phyloP scores from a whole-genome alignment of 2,329 filamentous ascomycete species.

The Neophaeococcomyces aloes region DNA sequence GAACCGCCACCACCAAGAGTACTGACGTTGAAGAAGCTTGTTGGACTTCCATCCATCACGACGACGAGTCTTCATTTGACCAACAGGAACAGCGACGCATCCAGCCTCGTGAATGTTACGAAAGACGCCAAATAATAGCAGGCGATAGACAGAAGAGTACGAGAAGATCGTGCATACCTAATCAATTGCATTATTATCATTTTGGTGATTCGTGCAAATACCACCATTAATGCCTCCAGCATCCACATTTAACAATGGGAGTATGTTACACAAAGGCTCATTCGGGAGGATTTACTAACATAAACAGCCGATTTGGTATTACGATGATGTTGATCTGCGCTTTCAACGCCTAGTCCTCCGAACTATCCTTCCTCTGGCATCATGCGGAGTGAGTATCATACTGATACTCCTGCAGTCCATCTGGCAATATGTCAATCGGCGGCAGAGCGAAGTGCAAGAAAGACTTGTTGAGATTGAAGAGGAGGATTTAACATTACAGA shows the following conservation, averaged over 20 bases:
- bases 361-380: constrained; percentile 64
- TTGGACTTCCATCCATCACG: too few relatives aligned
- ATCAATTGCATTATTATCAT: neutral
- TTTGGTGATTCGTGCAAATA: neutral
- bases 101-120: too few relatives aligned
- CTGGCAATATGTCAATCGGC: constrained; percentile 1
- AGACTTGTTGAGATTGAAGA: constrained; percentile 42
- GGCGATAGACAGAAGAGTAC: neutral
- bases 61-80: too few relatives aligned
- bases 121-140: neutral
- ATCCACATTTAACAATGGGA: constrained; percentile 33
- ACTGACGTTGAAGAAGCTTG: too few relatives aligned
- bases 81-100: too few relatives aligned
- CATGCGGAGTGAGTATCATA: constrained; percentile 59
- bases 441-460: constrained; percentile 19
- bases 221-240: constrained; percentile 3
- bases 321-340: constrained; percentile 4
- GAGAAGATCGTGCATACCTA: neutral
- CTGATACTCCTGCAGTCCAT: constrained; percentile 37
- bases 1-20: too few relatives aligned
- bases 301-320: constrained; percentile 5
- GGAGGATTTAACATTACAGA: constrained; percentile 47
- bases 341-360: constrained; percentile 56
- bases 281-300: neutral
- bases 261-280: constrained; percentile 27